phyloP scores from a whole-genome alignment of 371 early-diverging fungal species.

The Dichotomocladium elegans region DNA sequence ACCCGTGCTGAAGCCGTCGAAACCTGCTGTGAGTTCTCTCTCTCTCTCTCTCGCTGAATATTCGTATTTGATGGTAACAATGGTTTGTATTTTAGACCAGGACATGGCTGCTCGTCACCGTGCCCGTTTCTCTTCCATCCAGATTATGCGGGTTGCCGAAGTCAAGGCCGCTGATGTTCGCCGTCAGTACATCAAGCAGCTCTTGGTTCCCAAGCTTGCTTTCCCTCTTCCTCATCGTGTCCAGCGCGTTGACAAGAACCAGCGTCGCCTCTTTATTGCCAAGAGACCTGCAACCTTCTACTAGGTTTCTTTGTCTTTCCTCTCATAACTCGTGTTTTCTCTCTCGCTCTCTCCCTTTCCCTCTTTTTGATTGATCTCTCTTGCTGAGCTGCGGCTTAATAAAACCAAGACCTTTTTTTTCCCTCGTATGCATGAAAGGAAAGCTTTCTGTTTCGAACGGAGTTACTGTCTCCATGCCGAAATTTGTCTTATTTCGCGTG shows the following conservation, averaged over 20 bases:
- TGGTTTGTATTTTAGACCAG: slow-evolving; percentile 57
- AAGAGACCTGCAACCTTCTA: slow-evolving; percentile 87
- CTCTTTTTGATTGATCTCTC: no score
- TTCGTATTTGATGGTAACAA: background rate
- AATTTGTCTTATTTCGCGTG: no score
- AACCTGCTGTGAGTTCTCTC: slow-evolving; percentile 61
- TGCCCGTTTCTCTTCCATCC: slow-evolving; percentile 93
- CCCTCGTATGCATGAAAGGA: no score
- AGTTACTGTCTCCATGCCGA: no score
- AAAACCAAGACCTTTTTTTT: no score
- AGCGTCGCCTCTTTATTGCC: slow-evolving; percentile 77
- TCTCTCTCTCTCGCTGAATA: background rate
- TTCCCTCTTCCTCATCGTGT: slow-evolving; percentile 97
- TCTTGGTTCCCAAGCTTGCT: slow-evolving; percentile 77
- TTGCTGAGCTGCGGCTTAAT: no score
- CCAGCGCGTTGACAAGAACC: slow-evolving; percentile 64
- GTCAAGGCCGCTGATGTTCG: slow-evolving; percentile 84
- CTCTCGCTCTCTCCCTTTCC: no score
- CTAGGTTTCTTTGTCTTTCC: no score
- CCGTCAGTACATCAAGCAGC: slow-evolving; percentile 94
- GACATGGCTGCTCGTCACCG: slow-evolving; percentile 98
- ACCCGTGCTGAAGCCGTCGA: slow-evolving; percentile 90
- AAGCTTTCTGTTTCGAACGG: no score
- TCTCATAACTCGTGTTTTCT: no score
- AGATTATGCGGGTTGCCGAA: slow-evolving; percentile 91